Evolutionary conservation across 257 asterid species (phyloP), one percentile per base, ranked within the genome.

Genomic region (Vinca minor): DNA sequence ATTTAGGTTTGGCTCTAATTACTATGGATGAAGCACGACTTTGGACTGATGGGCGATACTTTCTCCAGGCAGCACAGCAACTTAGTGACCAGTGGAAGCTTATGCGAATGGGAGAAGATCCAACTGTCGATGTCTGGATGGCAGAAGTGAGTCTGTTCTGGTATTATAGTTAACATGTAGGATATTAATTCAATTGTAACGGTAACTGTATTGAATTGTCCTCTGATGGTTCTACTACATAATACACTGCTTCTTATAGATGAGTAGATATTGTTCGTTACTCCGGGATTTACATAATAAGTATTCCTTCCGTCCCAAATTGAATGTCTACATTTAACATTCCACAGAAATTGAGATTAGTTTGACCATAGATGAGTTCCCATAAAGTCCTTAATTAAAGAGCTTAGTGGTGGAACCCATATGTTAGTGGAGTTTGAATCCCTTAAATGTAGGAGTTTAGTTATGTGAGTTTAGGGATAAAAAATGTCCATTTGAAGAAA

Each of bases 11-110:
- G 84, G 96, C 96, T 44, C 89, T 92, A 42, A 70, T 92, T 70
- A 87, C 93, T 23, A 82, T 76, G 62, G 85, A 84, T 17, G 88
- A 84, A 80, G 97, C 98, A 14, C 77, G 87, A 42, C 83, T 92
- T 25, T 89, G 98, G 98, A 92, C 98, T 18, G 98, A 92, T 72
- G 98, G 96, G 28, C 79, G 97, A 26, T 92, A 92, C 76, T 92
- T 92, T 76, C 77, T 92, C 74, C 98, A 92, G 83, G 97, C 98
- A 63, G 78, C 78, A 38, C 84, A 84, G 29, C 87, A 92, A 81
- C 98, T 92, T 61, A 74, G 87, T 64, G 71, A 73, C 60, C 86
- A 82, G 71, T 92, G 98, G 98, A 87, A 84, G 83, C 97, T 92
- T 80, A 92, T 92, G 98, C 96, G 97, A 8, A 74, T 79, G 69